Evolutionary conservation across 768 basidiomycete species (phyloP), one percentile per base, ranked within the genome.

Genomic region (Mycena albidolilacea): DNA sequence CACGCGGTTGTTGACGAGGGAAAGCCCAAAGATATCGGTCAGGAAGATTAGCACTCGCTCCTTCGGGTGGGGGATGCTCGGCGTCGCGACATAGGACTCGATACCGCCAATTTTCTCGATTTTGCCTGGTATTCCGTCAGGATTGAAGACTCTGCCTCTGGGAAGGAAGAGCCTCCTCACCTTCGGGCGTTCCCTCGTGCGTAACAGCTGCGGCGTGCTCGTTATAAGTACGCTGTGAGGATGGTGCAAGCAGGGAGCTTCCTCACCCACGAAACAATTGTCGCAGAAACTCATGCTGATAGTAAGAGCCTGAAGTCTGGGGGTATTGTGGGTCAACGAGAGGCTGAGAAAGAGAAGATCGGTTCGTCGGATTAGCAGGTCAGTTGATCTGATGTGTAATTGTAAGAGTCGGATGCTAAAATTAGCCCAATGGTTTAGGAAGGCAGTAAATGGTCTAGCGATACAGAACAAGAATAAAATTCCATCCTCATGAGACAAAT

Each of bases 71-170:
- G 82, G 79, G 52, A 67, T 74, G 7, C 77, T 75, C 19, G 87
- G 86, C 0, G 84, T 84, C 17, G 82, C 81, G 55, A 86, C 82
- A 66, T 88, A 88, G 71, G 80, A 82, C 39, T 81, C 76, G 46
- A 85, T 76, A 9, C 85, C 86, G 8, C 78, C 82, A 59, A 87
- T 82, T 58, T 77, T 71, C 73, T 83, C 79, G 61, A 81, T 75
- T 70, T 80, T 80, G 72, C 85, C 85, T 84, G 64, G 68, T 57
- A 60, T 21, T 48, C 21, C 37, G 30, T 57, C 30, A 60, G 21
- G 35, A 57, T 44, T 19, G 9, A 37, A 12, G 48, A 2, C 7
- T 50, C 5, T 7, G 41, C 23, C 21, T 7, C n/a, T 15, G 21
- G 39, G 17, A n/a, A 1, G 7, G 41, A 30, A 23, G 17, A 1